Base-by-base conservation (phyloP, 2,329 filamentous ascomycete species). In the Cladophialophora bantiana region DNA sequence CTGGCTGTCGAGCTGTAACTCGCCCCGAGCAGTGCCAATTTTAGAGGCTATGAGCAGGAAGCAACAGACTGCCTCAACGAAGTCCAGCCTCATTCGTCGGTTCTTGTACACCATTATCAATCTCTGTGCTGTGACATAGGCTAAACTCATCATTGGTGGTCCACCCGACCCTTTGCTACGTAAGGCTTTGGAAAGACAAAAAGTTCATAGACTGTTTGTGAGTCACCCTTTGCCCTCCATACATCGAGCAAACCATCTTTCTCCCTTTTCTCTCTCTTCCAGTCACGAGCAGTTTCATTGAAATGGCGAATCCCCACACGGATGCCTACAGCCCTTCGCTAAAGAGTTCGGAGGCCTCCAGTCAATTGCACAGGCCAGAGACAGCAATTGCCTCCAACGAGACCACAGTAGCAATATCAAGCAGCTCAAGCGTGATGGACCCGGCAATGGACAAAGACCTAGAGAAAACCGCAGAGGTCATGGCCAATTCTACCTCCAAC, bases 401-500 rank as follows among this genome's bases (percentile, higher is more conserved):
- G 45, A 6, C 40, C 18, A 12, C 32, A 18, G 42, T 53, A 31
- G 40, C 53, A 36, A 45, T 12, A 9, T 62, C 59, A 10, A 38
- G 18, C 26, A 38, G 48, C 10, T 52, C 60, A 7, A 62, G 64
- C 38, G 34, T 54, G 6, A 20, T 58, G 36, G 45, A 31, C 4
- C 15, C 42, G 26, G 13, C 35, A 6, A 59, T 67, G 59, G 54
- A 65, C 36, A 52, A 60, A 42, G 66, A 68, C 42, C n/a, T 62
- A 10, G 66, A 64, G 53, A 64, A 68, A 54, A 45, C 31, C 9
- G 34, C 42, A 34, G 38, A 64, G 10, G 12, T 34, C 50, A 13
- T 35, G 15, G 35, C 52, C 15, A 10, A 59, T 31, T 20, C 26
- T 50, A n/a, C 59, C 10, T 62, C 64, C 12, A 56, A 54, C 20